These are phyloP conservation scores for Euphorbia pulcherrima DNA, from an alignment of 345 rosid genomes.

Conservation along the genomic window DNA sequence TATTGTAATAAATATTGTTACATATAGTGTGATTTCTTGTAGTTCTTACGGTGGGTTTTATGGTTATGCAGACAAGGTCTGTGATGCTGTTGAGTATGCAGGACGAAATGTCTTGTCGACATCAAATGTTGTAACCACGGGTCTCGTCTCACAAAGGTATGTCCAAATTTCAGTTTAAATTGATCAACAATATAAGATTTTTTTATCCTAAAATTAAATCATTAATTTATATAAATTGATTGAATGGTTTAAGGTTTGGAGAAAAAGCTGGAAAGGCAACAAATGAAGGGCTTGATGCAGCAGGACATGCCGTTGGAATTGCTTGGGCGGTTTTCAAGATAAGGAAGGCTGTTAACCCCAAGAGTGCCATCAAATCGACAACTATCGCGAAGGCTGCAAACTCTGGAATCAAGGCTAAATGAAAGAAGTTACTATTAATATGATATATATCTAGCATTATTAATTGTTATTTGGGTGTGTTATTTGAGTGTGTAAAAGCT, in stretches of 20 bases:
- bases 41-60: background rate
- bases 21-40: too few species aligned
- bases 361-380: conserved; percentile 65
- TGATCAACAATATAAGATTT: too few species aligned
- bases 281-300: conserved; percentile 70
- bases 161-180: background rate
- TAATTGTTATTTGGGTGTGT: background rate
- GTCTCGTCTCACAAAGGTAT: conserved; percentile 73
- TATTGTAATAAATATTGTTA: too few species aligned
- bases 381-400: conserved; percentile 59
- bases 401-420: conserved; percentile 41
- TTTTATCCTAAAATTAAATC: too few species aligned
- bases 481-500: background rate
- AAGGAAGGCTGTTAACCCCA: conserved; percentile 76
- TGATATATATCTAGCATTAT: background rate
- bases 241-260: conserved; percentile 55
- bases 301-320: conserved; percentile 82
- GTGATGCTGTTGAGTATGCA: conserved; percentile 88
- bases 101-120: conserved; percentile 92
- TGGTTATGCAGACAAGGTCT: conserved; percentile 45
- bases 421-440: conserved; percentile 30
- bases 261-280: conserved; percentile 67
- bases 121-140: conserved; percentile 75
- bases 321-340: conserved; percentile 97
- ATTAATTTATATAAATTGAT: background rate